Conservation (phyloP, 2,329 filamentous ascomycete genomes). For the Epichloe gansuensis region DNA sequence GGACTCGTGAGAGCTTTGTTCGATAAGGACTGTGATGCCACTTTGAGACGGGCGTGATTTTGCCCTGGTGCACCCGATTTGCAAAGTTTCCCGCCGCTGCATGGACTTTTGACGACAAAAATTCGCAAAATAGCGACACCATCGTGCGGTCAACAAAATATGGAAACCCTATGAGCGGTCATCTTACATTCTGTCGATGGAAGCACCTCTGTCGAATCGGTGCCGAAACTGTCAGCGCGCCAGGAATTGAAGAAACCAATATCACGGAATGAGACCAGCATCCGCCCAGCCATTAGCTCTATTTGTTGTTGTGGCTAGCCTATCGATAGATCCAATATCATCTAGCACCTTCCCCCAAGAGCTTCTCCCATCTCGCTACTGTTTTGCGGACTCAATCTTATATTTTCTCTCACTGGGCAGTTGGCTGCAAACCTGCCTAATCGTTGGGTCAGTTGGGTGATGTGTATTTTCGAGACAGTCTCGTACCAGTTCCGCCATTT, state of each 20-base stretch:
- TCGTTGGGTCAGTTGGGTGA: neutral
- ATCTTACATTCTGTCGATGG: too few relatives aligned
- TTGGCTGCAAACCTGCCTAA: too few relatives aligned
- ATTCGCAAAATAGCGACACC: too few relatives aligned
- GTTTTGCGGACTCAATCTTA: constrained; percentile 49
- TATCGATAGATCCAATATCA: constrained; percentile 41
- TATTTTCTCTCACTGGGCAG: constrained; percentile 39
- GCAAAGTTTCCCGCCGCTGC: constrained; percentile 9
- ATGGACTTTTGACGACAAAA: too few relatives aligned
- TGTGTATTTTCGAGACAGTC: neutral
- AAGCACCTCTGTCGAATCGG: too few relatives aligned
- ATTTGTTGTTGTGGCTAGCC: constrained; percentile 44
- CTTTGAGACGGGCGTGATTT: neutral
- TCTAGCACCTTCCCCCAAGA: constrained; percentile 43
- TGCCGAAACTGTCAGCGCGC: too few relatives aligned
- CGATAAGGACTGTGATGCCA: constrained; percentile 9
- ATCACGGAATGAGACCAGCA: constrained; percentile 18
- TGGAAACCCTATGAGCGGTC: too few relatives aligned
- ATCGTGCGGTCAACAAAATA: too few relatives aligned
- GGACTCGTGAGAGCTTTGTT: constrained; percentile 30
- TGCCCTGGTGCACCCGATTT: constrained; percentile 28
- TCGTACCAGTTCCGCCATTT: neutral
- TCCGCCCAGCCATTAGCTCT: constrained; percentile 47
- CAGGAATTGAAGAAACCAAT: too few relatives aligned
- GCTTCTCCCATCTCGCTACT: constrained; percentile 50